Evolutionary conservation across 352 stramenopile genomes (phyloP).

Genomic region (Phytophthora rubi): DNA sequence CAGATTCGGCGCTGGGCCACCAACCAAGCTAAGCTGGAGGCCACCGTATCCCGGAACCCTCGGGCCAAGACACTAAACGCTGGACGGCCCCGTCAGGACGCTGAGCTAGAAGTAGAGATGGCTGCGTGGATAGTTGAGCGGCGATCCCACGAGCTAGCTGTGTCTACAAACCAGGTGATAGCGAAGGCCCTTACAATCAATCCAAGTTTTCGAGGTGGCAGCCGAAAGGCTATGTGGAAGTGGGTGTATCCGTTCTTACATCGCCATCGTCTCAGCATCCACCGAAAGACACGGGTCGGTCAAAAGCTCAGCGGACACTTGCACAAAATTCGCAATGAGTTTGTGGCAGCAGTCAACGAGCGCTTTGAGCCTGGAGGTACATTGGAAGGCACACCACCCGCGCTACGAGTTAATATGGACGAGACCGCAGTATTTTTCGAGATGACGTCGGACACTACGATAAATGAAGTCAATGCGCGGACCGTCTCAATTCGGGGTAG

Average conservation of each 20-base stretch:
- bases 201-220: neutral
- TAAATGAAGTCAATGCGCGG: too few relatives aligned
- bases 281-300: conserved; percentile 3
- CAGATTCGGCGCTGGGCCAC: neutral
- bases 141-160: neutral
- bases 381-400: too few relatives aligned
- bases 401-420: too few relatives aligned
- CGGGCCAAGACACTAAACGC: too few relatives aligned
- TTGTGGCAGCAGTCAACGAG: conserved; percentile 8
- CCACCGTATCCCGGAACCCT: too few relatives aligned
- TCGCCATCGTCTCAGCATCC: conserved; percentile 4
- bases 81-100: neutral
- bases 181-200: conserved; percentile 9
- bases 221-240: neutral
- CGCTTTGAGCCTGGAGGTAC: too few relatives aligned
- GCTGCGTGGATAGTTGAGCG: neutral
- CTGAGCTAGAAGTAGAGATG: neutral
- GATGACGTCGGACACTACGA: too few relatives aligned
- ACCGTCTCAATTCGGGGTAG: too few relatives aligned
- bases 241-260: conserved; percentile 17
- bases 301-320: conserved; percentile 17
- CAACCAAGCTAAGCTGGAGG: too few relatives aligned
- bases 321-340: conserved; percentile 1
- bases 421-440: too few relatives aligned
- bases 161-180: neutral